Base-by-base conservation (phyloP, 495 filamentous ascomycete species). In the Terfezia claveryi region DNA sequence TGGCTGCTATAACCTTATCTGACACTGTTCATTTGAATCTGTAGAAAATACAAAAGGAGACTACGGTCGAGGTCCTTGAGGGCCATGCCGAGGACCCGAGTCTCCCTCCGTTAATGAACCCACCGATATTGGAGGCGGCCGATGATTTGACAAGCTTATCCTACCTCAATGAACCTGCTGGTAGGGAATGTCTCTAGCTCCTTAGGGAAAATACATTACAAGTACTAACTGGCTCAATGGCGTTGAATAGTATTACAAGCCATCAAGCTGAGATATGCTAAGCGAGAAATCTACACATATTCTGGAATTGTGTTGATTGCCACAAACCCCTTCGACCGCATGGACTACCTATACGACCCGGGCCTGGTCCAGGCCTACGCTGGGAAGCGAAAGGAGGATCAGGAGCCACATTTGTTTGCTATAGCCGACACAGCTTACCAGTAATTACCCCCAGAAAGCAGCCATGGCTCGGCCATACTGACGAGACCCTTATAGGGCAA, bases 251-350 rank as follows among this genome's bases (percentile, higher is more conserved):
- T 99, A 54, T 70, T 99, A 37, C 91, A 99, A 74, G 91, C 91
- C 27, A 99, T 99, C 66, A 87, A 85, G 65, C 79, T 99, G 62
- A 86, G 91, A 69, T 99, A 99, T 73, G 79, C 83, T 55, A 93
- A 99, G 67, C 96, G 96, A 66, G 91, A 99, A 64, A 99, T 99
- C 63, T 99, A 99, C 75, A 99, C 91, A 65, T 99, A 99, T 72
- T 92, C 85, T 68, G 91, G 91, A 62, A 99, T 99, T 65, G 91
- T 99, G 55, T 72, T 99, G 60, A 99, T 99, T 69, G 91, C 91
- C 54, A 95, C 91, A 50, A 99, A 99, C 71, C 91, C 91, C 9
- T 99, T 99, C 62, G 91, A 93, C 50, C 76, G 91, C 51, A 93
- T 99, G 58, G 91, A 99, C 65, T 96, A 91, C 36, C 78, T 99